Evolutionary conservation across 106 monocot genomes (phyloP).

Genomic region (Dendrobium officinale): DNA sequence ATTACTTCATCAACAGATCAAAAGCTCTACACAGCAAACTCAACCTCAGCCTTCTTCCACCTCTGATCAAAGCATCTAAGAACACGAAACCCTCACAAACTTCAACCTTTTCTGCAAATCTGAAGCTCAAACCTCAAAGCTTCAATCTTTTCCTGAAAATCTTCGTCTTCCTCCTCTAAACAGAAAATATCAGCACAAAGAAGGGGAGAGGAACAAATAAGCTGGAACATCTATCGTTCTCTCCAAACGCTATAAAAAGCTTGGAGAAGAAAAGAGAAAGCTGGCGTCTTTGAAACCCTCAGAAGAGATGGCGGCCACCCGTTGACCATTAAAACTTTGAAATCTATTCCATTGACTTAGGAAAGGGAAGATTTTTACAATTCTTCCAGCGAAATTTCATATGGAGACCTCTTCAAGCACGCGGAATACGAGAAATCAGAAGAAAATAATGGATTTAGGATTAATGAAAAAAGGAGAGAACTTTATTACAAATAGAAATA

Average conservation of each 20-base stretch:
- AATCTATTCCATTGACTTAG: constrained; percentile 5
- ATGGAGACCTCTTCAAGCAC: not conserved
- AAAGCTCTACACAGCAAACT: not conserved
- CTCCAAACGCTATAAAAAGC: not conserved
- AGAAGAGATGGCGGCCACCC: not conserved
- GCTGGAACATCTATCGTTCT: not conserved
- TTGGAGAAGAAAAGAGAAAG: not conserved
- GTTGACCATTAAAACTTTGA: constrained; percentile 5
- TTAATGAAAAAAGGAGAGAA: not conserved
- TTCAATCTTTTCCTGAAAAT: not conserved
- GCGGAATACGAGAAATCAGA: not conserved
- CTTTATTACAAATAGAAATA: not conserved
- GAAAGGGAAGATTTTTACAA: not conserved
- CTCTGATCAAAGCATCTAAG: not conserved
- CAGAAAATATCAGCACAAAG: not conserved
- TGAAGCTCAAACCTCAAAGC: not conserved
- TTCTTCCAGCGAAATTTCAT: not conserved
- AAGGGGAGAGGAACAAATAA: no score
- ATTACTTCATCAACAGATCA: not conserved
- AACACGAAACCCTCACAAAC: not conserved
- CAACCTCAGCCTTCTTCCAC: not conserved
- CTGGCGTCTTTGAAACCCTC: not conserved
- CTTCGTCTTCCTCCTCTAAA: not conserved
- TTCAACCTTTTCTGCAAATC: not conserved
- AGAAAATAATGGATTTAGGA: not conserved